A percentile compares a stretch with the other conserved stretches of the same genome.
Evolutionary conservation across 2,329 filamentous ascomycete genomes (phyloP).

Genomic region (Phoma sp.): DNA sequence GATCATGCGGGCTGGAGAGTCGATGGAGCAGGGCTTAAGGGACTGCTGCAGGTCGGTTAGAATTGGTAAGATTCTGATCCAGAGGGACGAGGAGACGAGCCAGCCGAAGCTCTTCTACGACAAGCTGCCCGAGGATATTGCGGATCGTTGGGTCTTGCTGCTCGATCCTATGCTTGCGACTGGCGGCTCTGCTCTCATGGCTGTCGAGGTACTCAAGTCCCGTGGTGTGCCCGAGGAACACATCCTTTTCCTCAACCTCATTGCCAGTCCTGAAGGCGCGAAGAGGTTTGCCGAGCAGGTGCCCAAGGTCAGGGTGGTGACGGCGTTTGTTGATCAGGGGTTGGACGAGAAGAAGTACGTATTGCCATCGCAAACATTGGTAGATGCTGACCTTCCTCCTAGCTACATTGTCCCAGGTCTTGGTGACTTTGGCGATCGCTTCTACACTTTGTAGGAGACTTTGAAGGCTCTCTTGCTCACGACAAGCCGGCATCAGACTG

Average conservation of each 20-base stretch:
- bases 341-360: slow-evolving; percentile 95
- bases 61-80: slow-evolving; percentile 98
- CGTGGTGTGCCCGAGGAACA: slow-evolving; percentile 93
- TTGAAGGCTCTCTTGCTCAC: background rate
- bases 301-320: slow-evolving; percentile 88
- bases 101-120: slow-evolving; percentile 96
- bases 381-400: slow-evolving; percentile 22
- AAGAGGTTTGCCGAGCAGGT: slow-evolving; percentile 88
- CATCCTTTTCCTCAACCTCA: slow-evolving; percentile 95
- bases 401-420: slow-evolving; percentile 96
- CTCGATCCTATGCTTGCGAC: slow-evolving; percentile 99
- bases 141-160: slow-evolving; percentile 88
- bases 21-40: slow-evolving; percentile 95
- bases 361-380: background rate
- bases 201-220: slow-evolving; percentile 88
- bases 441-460: slow-evolving; percentile 80
- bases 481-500: background rate
- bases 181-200: slow-evolving; percentile 95
- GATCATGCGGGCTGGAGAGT: slow-evolving; percentile 97
- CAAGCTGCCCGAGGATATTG: slow-evolving; percentile 94
- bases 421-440: slow-evolving; percentile 94
- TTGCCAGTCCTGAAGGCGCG: slow-evolving; percentile 94
- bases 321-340: slow-evolving; percentile 95
- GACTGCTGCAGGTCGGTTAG: slow-evolving; percentile 98
- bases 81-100: slow-evolving; percentile 93